Conservation (phyloP, 2,329 filamentous ascomycete genomes). For the Alternaria alternata region DNA sequence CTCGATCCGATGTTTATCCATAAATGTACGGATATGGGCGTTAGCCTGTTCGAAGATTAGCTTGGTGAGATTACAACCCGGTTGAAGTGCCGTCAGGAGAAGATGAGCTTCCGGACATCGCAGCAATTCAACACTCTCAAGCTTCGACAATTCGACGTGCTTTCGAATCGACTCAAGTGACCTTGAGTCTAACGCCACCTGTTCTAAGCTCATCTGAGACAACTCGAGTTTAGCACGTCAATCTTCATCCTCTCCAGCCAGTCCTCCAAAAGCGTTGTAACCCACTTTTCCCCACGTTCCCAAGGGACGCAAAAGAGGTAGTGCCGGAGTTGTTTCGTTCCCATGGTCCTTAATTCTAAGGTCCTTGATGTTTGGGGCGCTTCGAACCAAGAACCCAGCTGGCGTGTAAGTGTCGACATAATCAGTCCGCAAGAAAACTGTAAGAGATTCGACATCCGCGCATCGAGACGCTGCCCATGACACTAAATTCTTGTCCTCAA, state of each 20-base stretch:
- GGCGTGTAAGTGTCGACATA: no score
- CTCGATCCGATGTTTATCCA: no score
- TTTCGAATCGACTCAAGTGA: neutral
- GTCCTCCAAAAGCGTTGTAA: neutral
- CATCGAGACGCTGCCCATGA: no score
- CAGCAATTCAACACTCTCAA: neutral
- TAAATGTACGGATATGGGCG: neutral
- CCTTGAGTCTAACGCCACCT: neutral
- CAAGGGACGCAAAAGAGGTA: no score
- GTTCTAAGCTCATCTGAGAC: neutral
- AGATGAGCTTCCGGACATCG: neutral
- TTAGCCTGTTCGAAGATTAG: neutral
- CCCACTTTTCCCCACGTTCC: no score
- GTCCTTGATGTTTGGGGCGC: no score
- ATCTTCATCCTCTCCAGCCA: neutral
- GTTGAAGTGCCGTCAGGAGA: neutral
- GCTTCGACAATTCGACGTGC: neutral
- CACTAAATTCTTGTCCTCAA: no score
- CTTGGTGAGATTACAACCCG: neutral
- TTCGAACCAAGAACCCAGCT: no score
- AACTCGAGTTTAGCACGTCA: neutral
- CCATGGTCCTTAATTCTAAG: no score
- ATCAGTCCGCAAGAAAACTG: no score
- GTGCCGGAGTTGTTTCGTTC: no score
- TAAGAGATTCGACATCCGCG: no score